A percentile compares a stretch with the other conserved stretches of the same genome.
Conservation (phyloP, 306 rosid species). For the Vigna hirtella region DNA sequence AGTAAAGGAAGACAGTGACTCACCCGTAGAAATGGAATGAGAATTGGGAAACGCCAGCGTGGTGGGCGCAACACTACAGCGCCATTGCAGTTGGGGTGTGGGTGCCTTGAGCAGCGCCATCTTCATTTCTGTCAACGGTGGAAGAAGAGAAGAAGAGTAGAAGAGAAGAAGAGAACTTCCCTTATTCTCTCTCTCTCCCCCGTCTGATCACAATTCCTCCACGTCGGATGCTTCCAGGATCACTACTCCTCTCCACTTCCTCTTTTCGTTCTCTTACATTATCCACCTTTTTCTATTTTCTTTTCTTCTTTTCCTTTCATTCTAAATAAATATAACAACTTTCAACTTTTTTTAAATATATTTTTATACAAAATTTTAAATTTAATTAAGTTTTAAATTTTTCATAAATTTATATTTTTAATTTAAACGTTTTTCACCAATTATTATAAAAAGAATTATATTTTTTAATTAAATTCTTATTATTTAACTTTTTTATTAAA, state of each 20-base stretch:
- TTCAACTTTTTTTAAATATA: too few species aligned
- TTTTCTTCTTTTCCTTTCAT: background rate
- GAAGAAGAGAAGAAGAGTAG: background rate
- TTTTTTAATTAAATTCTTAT: too few species aligned
- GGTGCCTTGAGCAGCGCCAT: conserved; percentile 75
- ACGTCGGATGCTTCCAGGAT: conserved; percentile 22
- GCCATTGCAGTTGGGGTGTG: conserved; percentile 56
- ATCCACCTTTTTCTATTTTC: background rate
- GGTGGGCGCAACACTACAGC: conserved; percentile 53
- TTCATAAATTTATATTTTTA: too few species aligned
- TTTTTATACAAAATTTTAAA: too few species aligned
- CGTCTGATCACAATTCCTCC: conserved; percentile 35
- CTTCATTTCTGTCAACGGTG: background rate
- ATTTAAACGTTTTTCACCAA: too few species aligned
- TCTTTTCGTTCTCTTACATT: background rate
- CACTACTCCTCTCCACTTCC: background rate
- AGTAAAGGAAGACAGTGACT: background rate
- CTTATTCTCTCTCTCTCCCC: background rate
- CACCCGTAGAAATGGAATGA: conserved; percentile 33
- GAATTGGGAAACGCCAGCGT: conserved; percentile 33
- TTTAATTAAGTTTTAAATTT: too few species aligned
- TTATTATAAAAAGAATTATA: too few species aligned
- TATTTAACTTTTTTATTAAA: too few species aligned
- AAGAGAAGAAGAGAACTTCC: background rate
- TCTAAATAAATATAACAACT: background rate